phyloP scores from a whole-genome alignment of 192 early-diverging fungal species.

The Linnemannia schmuckeri region DNA sequence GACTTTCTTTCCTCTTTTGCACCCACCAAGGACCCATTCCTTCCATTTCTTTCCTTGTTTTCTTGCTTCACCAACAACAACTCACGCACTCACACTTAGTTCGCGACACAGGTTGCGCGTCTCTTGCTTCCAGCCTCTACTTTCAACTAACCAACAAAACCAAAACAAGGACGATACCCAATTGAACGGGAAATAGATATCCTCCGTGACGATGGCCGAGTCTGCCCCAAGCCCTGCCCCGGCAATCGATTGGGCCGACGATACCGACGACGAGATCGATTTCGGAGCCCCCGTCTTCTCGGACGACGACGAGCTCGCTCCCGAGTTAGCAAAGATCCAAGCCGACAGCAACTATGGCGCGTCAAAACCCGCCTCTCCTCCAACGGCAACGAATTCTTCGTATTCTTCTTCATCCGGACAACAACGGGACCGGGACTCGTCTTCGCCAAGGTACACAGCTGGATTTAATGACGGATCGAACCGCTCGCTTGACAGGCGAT shows the following conservation, averaged over 20 bases:
- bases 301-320: conserved; percentile 44
- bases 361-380: background rate
- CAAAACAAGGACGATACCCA: background rate
- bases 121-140: background rate
- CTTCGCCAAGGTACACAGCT: conserved; percentile 29
- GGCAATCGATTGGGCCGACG: conserved; percentile 51
- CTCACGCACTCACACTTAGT: background rate
- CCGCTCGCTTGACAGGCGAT: conserved; percentile 31
- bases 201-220: conserved; percentile 12
- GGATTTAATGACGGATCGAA: conserved; percentile 45
- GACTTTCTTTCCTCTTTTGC: background rate
- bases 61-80: background rate
- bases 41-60: background rate
- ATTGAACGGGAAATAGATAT: background rate
- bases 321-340: conserved; percentile 11
- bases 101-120: background rate
- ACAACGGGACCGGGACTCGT: background rate
- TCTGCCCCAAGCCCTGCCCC: conserved; percentile 22
- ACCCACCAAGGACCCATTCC: background rate
- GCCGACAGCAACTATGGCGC: background rate
- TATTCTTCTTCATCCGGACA: background rate
- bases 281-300: conserved; percentile 55
- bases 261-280: conserved; percentile 53
- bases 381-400: background rate
- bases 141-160: background rate